Conservation (phyloP, 306 rosid species). For the Trifolium dubium region DNA sequence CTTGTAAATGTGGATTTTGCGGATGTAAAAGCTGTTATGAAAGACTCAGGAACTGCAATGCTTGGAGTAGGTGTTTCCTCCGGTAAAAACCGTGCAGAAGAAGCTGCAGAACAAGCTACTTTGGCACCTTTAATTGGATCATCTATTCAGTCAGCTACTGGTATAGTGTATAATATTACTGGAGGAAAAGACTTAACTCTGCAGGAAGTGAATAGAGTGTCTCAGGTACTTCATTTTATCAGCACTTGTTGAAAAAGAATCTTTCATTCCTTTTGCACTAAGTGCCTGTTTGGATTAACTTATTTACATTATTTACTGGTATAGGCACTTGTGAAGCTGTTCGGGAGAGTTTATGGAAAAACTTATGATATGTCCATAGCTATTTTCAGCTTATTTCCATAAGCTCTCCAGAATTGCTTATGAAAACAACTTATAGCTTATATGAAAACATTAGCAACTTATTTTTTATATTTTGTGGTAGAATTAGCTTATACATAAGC, state of each 20-base stretch:
- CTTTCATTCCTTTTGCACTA: slow-evolving; percentile 22
- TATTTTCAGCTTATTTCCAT: neutral
- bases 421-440: too few relatives aligned
- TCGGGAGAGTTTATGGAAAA: neutral
- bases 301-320: neutral
- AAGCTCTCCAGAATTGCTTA: neutral
- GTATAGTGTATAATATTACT: slow-evolving; percentile 89
- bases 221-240: slow-evolving; percentile 69
- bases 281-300: neutral
- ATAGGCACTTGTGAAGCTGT: neutral
- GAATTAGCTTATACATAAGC: neutral
- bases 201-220: slow-evolving; percentile 94
- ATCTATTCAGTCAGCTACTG: slow-evolving; percentile 93
- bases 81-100: slow-evolving; percentile 96
- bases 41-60: slow-evolving; percentile 98
- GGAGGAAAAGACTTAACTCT: slow-evolving; percentile 97
- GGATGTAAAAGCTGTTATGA: slow-evolving; percentile 97
- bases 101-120: slow-evolving; percentile 97
- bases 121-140: slow-evolving; percentile 95
- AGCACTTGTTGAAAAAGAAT: slow-evolving; percentile 23
- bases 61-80: slow-evolving; percentile 97
- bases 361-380: neutral
- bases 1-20: slow-evolving; percentile 98
- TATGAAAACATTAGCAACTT: neutral
- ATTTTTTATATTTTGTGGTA: neutral